Percentiles rank a stretch among this genome's conserved stretches.
Evolutionary conservation across 768 basidiomycete genomes (phyloP).

Genomic region (Kwoniella bestiolae): DNA sequence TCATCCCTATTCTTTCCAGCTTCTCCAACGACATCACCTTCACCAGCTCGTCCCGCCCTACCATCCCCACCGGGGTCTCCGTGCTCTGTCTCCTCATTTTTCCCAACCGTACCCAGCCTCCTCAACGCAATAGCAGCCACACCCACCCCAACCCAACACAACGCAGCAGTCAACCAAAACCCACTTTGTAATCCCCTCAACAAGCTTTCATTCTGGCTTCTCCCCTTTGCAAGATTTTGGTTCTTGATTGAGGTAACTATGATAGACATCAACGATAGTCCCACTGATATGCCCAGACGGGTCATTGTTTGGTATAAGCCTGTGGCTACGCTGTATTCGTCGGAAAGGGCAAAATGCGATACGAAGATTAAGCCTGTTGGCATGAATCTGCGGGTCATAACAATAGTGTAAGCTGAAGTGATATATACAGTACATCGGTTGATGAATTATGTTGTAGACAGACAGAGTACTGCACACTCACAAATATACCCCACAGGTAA

Average conservation of each 20-base stretch:
- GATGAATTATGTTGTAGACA: not conserved
- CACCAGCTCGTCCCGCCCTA: too few relatives aligned
- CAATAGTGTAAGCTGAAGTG: not conserved
- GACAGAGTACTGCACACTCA: constrained; percentile 32
- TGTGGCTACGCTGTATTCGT: constrained; percentile 45
- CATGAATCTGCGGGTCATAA: constrained; percentile 31
- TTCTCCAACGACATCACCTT: too few relatives aligned
- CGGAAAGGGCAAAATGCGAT: constrained; percentile 35
- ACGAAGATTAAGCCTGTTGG: constrained; percentile 48
- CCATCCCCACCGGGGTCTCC: too few relatives aligned
- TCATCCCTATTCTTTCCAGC: too few relatives aligned
- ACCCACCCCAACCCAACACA: constrained; percentile 29
- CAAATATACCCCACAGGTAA: constrained; percentile 46
- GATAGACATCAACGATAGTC: constrained; percentile 45
- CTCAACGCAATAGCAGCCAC: constrained; percentile 34
- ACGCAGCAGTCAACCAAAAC: constrained; percentile 49
- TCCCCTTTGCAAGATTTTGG: constrained; percentile 21
- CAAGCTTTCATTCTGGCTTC: constrained; percentile 2
- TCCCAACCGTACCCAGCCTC: constrained; percentile 40
- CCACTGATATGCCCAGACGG: constrained; percentile 46
- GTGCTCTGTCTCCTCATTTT: too few relatives aligned
- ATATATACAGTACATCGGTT: too few relatives aligned
- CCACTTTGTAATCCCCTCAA: constrained; percentile 43
- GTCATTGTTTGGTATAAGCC: constrained; percentile 49
- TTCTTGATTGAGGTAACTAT: constrained; percentile 26